Evolutionary conservation across 75 land plant genomes (phyloP), one percentile per base, ranked within the genome.

Genomic region (Gnetum montanum): DNA sequence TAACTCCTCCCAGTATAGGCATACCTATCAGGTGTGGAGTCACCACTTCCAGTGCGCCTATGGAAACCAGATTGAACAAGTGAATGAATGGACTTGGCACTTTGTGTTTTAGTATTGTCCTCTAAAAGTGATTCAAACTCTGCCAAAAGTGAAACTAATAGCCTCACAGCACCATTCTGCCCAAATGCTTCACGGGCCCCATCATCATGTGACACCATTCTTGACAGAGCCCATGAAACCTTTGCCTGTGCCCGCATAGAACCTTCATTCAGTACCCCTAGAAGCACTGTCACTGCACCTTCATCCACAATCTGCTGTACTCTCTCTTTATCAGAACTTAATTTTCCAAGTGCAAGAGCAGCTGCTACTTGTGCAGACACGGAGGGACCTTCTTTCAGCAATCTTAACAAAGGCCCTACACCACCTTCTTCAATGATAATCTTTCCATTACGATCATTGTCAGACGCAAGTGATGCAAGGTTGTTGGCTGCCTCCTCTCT

Each of bases 391-490:
- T 76, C 78, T 41, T 71, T 76, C 22, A 90, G 59, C 4, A 90
- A 64, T 31, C 65, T 44, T 20, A 86, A 60, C 49, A 90, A 36
- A 0, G 92, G 91, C 16, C 54, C 49, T 0, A 83, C 72, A 4
- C 88, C 96, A n/a, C 84, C 87, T 41, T 90, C 96, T 45, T 86
- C 87, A 1, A 80, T 71, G 6, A 90, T 86, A 6, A 86, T 65
- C 72, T 83, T 71, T 36, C 70, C 64, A 44, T 86, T 82, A n/a
- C 87, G 51, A 8, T 83, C 84, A 30, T 73, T 80, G 52, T 78
- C 91, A 10, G 36, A n/a, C 16, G 43, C 43, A 15, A 41, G 43
- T 4, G 68, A 68, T 4, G 74, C 84, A 16, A 90, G 62, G 22
- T 56, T 34, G 44, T 56, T 60, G 28, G 91, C 87, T 0, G 78